phyloP scores from a whole-genome alignment of 352 stramenopile species.

The Phytophthora multivora region DNA sequence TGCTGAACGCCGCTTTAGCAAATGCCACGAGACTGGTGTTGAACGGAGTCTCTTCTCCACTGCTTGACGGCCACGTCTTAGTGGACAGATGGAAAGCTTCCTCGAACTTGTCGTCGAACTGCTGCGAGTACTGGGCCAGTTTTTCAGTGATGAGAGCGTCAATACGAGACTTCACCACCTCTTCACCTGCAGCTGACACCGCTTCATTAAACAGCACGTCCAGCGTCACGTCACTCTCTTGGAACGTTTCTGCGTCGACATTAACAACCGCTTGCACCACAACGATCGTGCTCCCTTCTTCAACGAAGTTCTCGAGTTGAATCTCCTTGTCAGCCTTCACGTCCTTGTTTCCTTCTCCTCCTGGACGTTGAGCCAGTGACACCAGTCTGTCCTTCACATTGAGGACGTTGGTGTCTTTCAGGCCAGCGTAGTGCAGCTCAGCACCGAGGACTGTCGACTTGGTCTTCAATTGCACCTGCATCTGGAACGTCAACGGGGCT shows the following conservation, averaged over 20 bases:
- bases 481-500: constrained; percentile 49
- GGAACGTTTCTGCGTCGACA: constrained; percentile 40
- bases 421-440: constrained; percentile 60
- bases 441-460: constrained; percentile 26
- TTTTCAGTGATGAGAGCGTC: constrained; percentile 25
- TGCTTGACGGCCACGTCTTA: constrained; percentile 30
- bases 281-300: constrained; percentile 67
- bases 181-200: constrained; percentile 6
- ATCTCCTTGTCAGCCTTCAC: constrained; percentile 52
- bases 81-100: constrained; percentile 51
- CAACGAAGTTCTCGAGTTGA: constrained; percentile 65
- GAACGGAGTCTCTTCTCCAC: constrained; percentile 33
- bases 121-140: constrained; percentile 23
- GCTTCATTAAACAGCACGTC: constrained; percentile 73
- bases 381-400: constrained; percentile 79
- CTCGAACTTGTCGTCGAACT: constrained; percentile 70
- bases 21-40: constrained; percentile 71
- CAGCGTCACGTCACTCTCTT: constrained; percentile 55
- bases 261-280: constrained; percentile 75
- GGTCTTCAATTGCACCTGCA: constrained; percentile 60
- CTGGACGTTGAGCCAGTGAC: constrained; percentile 37
- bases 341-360: constrained; percentile 18
- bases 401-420: constrained; percentile 65
- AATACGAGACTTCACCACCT: constrained; percentile 26
- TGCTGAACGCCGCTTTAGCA: constrained; percentile 87